phyloP scores from a whole-genome alignment of 2,329 filamentous ascomycete genomes.

The Colletotrichum musae region DNA sequence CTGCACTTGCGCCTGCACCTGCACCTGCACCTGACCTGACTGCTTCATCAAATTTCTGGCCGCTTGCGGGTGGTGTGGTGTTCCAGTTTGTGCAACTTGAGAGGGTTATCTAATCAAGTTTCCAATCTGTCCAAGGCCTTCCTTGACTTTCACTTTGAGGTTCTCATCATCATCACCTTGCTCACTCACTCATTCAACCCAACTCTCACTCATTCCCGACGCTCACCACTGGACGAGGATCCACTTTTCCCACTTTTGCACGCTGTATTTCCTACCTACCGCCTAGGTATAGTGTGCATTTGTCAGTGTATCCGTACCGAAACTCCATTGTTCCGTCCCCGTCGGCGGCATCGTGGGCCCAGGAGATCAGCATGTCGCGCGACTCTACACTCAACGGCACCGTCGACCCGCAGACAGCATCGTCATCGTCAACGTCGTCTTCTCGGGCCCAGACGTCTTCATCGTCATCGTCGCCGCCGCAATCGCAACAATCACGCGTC shows the following conservation, averaged over 20 bases:
- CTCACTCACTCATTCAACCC: constrained; percentile 17
- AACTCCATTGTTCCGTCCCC: no score
- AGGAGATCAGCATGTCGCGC: constrained; percentile 26
- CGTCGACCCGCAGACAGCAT: constrained; percentile 19
- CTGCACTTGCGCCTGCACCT: no score
- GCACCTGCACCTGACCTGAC: no score
- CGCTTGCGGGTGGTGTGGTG: no score
- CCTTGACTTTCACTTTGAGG: constrained; percentile 1
- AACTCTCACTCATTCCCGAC: neutral
- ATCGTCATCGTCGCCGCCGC: constrained; percentile 1
- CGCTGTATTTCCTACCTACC: no score
- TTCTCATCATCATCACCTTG: neutral
- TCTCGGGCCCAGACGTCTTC: neutral
- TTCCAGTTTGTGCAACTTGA: neutral
- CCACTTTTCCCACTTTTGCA: no score
- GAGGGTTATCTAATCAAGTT: constrained; percentile 19
- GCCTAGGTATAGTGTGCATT: no score
- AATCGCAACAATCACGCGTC: constrained; percentile 9
- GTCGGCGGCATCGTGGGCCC: constrained; percentile 15
- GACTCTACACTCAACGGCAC: constrained; percentile 21
- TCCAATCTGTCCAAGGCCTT: constrained; percentile 16
- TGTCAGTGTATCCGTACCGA: no score
- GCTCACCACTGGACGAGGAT: neutral
- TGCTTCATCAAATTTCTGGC: no score
- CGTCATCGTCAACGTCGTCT: neutral